Percentiles rank a stretch among this genome's conserved stretches.
Conservation (phyloP, 169 alveolate species). For the Perkinsus chesapeaki region DNA sequence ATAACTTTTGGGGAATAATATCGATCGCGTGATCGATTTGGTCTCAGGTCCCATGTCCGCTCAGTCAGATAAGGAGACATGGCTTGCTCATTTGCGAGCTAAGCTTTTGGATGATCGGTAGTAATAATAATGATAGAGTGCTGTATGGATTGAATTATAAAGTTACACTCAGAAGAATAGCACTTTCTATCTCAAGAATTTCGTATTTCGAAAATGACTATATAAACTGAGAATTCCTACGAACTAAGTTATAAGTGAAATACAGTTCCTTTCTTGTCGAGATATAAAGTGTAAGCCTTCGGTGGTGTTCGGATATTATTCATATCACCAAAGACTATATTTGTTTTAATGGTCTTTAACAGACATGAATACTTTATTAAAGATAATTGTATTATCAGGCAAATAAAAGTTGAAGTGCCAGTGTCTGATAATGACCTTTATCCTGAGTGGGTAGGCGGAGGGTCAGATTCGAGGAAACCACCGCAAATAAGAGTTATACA, state of each 20-base stretch:
- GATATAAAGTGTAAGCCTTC: too few species aligned
- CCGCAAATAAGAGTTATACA: background rate
- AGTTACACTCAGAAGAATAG: conserved; percentile 18
- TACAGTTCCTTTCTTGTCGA: too few species aligned
- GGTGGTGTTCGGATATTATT: too few species aligned
- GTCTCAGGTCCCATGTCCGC: background rate
- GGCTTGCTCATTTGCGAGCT: conserved; percentile 48
- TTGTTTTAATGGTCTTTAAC: too few species aligned
- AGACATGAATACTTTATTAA: too few species aligned
- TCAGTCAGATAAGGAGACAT: conserved; percentile 34
- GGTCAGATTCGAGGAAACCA: background rate
- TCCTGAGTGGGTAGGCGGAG: background rate
- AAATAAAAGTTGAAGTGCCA: background rate
- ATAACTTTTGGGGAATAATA: background rate
- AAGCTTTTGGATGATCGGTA: conserved; percentile 47
- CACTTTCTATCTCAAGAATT: too few species aligned
- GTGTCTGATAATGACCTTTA: background rate
- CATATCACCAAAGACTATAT: too few species aligned
- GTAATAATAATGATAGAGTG: conserved; percentile 11
- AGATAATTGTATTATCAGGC: background rate
- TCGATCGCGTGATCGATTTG: background rate
- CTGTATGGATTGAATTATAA: conserved; percentile 49
- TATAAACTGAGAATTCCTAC: too few species aligned
- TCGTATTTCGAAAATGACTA: too few species aligned
- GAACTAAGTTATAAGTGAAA: too few species aligned